These are phyloP conservation scores for Moesziomyces sp. DNA, from an alignment of 1,284 basidiomycete genomes.

Conservation along the genomic window DNA sequence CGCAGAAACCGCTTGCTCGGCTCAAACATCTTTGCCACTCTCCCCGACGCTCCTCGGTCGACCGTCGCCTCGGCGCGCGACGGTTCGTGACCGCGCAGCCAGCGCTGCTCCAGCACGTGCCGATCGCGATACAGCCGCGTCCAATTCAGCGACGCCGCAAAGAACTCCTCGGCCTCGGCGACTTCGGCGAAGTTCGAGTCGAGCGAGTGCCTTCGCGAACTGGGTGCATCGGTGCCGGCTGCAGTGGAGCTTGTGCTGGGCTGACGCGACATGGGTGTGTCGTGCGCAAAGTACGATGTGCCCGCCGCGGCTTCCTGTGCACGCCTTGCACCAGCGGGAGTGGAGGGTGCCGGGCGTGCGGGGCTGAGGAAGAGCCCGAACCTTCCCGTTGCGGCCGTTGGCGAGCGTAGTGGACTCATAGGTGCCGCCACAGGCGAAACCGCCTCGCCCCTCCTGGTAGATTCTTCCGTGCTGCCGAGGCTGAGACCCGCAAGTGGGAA, in stretches of 20 bases:
- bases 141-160: conserved; percentile 41
- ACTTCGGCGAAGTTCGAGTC: conserved; percentile 29
- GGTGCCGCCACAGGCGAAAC: not conserved
- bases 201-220: conserved; percentile 8
- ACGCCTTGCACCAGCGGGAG: conserved; percentile 34
- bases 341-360: conserved; percentile 12
- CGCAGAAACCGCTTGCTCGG: conserved; percentile 40
- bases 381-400: conserved; percentile 30
- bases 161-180: conserved; percentile 38
- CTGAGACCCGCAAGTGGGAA: conserved; percentile 26
- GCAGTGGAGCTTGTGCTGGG: conserved; percentile 10
- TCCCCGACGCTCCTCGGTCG: too few species aligned
- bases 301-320: conserved; percentile 26
- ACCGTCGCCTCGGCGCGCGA: not conserved
- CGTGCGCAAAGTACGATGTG: conserved; percentile 12
- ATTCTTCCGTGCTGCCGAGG: conserved; percentile 5
- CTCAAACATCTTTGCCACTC: conserved; percentile 11
- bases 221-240: not conserved
- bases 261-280: conserved; percentile 16
- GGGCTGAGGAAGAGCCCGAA: conserved; percentile 47
- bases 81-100: conserved; percentile 16
- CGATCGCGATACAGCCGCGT: conserved; percentile 32
- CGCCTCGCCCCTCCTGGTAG: not conserved
- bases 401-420: conserved; percentile 37
- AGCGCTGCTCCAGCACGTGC: conserved; percentile 33